phyloP scores from a whole-genome alignment of 2,329 filamentous ascomycete species.

The Rutstroemia sp. region DNA sequence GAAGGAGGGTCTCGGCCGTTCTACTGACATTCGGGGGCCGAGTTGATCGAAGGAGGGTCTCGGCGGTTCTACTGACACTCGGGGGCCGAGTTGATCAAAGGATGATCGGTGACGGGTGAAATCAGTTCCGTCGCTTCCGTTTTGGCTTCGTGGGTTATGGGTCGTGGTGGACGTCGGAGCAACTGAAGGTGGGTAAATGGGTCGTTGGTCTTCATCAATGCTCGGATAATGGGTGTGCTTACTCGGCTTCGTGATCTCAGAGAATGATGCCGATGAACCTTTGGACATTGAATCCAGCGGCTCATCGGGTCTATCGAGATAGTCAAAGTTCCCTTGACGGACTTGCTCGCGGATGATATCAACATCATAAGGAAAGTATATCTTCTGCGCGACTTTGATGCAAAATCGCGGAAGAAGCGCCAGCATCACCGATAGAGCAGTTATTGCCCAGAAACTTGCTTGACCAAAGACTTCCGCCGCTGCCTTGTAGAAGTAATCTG shows the following conservation, averaged over 20 bases:
- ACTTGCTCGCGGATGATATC: conserved; percentile 96
- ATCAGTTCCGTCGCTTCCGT: conserved; percentile 89
- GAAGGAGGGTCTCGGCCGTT: conserved; percentile 73
- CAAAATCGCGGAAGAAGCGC: conserved; percentile 83
- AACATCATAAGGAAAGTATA: conserved; percentile 86
- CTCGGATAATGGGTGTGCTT: conserved; percentile 53
- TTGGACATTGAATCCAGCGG: conserved; percentile 34
- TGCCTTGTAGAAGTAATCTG: conserved; percentile 68
- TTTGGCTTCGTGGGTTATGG: conserved; percentile 75
- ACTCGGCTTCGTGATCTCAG: conserved; percentile 41
- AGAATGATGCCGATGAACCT: conserved; percentile 46
- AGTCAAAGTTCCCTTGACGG: conserved; percentile 71
- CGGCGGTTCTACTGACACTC: conserved; percentile 49
- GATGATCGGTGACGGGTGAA: conserved; percentile 65
- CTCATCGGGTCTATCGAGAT: conserved; percentile 41
- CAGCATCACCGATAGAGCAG: conserved; percentile 70
- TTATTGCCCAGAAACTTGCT: conserved; percentile 79
- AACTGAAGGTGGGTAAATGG: conserved; percentile 89
- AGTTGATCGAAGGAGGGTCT: conserved; percentile 67
- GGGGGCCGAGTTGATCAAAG: conserved; percentile 75
- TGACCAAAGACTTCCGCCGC: conserved; percentile 73
- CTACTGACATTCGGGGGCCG: conserved; percentile 56
- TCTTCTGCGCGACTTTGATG: conserved; percentile 84
- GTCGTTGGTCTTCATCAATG: conserved; percentile 79
- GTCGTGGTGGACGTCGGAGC: conserved; percentile 67